phyloP scores from a whole-genome alignment of 192 early-diverging fungal genomes.

The Cetraspora pellucida region DNA sequence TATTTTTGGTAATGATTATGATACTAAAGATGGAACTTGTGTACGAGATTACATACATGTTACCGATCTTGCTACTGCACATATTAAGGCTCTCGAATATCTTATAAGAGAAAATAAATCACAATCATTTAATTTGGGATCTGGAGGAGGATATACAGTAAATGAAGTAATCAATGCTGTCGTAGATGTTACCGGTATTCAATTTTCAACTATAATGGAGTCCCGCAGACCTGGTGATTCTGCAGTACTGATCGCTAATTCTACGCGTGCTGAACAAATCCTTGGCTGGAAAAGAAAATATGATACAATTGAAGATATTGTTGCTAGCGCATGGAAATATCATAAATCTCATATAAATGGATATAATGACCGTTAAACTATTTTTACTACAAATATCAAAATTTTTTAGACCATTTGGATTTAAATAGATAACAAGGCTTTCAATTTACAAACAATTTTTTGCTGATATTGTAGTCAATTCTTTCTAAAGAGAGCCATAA shows the following conservation, averaged over 20 bases:
- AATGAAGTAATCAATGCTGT: constrained; percentile 89
- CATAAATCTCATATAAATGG: constrained; percentile 29
- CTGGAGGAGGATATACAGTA: constrained; percentile 87
- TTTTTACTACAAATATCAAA: too few relatives aligned
- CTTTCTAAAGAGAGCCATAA: too few relatives aligned
- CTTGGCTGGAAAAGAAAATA: constrained; percentile 46
- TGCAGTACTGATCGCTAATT: constrained; percentile 80
- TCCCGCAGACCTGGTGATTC: constrained; percentile 81
- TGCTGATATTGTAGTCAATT: too few relatives aligned
- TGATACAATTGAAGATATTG: constrained; percentile 46
- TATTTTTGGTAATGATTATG: constrained; percentile 93
- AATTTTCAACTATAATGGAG: constrained; percentile 69
- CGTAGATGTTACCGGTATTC: constrained; percentile 74
- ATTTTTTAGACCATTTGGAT: too few relatives aligned
- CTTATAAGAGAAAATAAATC: constrained; percentile 41
- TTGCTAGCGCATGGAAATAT: constrained; percentile 33
- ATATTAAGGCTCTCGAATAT: constrained; percentile 75
- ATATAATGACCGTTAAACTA: too few relatives aligned
- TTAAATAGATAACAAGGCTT: too few relatives aligned
- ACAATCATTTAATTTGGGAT: constrained; percentile 87
- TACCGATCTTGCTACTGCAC: constrained; percentile 86
- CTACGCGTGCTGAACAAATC: constrained; percentile 41
- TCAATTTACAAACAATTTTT: too few relatives aligned
- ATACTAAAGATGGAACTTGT: constrained; percentile 90
- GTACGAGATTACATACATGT: constrained; percentile 98